Percentiles rank a stretch among this genome's conserved stretches.
Evolutionary conservation across 1,139 yeast genomes (phyloP).

Genomic region (Trichomonascaceae sp.): DNA sequence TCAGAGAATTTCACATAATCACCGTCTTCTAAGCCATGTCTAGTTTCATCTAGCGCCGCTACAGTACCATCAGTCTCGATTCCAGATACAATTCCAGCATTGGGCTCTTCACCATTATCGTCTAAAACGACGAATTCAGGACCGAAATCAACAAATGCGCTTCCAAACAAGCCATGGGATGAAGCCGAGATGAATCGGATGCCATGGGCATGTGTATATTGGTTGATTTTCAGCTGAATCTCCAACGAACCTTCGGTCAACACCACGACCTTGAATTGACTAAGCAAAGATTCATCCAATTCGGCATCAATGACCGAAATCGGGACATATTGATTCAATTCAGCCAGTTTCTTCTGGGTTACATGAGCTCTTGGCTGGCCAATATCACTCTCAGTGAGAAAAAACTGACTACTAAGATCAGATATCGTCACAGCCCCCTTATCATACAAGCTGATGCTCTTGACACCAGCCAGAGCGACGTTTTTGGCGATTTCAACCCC

Average conservation of each 20-base stretch:
- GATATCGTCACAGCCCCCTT: slow-evolving; percentile 59
- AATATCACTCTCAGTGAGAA: slow-evolving; percentile 60
- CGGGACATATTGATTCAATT: slow-evolving; percentile 86
- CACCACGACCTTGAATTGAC: slow-evolving; percentile 72
- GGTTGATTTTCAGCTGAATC: slow-evolving; percentile 69
- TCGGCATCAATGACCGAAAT: slow-evolving; percentile 59
- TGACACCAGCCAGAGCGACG: slow-evolving; percentile 95
- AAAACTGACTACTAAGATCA: slow-evolving; percentile 88
- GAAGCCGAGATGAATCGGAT: slow-evolving; percentile 81
- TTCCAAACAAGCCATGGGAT: slow-evolving; percentile 82
- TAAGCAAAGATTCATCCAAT: slow-evolving; percentile 37
- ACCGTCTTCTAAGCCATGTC: slow-evolving; percentile 94
- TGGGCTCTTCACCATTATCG: slow-evolving; percentile 89
- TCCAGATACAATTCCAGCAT: slow-evolving; percentile 78
- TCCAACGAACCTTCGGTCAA: slow-evolving; percentile 72
- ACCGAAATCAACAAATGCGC: slow-evolving; percentile 87
- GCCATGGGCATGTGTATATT: slow-evolving; percentile 62
- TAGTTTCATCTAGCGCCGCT: slow-evolving; percentile 81
- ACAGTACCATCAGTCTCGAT: slow-evolving; percentile 87
- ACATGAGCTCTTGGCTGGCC: slow-evolving; percentile 76
- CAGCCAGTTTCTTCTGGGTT: slow-evolving; percentile 61
- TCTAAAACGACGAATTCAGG: slow-evolving; percentile 72
- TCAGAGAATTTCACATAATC: slow-evolving; percentile 85
- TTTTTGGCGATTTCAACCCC: slow-evolving; percentile 97
- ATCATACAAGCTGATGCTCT: slow-evolving; percentile 82